phyloP scores from a whole-genome alignment of 2,329 filamentous ascomycete species.

The Botrytis squamosa region DNA sequence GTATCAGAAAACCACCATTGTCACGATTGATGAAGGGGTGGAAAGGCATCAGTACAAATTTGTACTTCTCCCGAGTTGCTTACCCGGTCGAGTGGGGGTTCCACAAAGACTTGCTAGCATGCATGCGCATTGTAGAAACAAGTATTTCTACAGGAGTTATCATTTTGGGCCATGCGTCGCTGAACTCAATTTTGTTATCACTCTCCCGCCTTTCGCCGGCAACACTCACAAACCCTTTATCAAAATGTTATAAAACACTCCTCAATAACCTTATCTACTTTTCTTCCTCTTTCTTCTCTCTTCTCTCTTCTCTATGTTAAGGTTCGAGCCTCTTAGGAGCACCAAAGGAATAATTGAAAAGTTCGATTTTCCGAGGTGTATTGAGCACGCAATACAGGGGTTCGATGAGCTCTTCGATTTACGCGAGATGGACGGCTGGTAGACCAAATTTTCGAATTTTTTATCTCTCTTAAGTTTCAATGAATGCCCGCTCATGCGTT shows the following conservation, averaged over 20 bases:
- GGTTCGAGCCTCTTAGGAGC: not conserved
- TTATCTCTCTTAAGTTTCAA: not conserved
- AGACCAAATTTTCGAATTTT: not conserved
- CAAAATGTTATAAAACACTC: not conserved
- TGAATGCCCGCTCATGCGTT: not conserved
- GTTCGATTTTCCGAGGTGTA: not conserved
- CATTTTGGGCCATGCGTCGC: not conserved
- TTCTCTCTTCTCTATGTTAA: not conserved
- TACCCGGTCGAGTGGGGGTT: slow-evolving; percentile 2
- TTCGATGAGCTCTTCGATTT: slow-evolving; percentile 20
- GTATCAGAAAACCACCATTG: not conserved
- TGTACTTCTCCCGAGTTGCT: not conserved
- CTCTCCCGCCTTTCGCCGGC: not conserved
- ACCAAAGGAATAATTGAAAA: not conserved
- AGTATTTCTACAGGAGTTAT: not conserved
- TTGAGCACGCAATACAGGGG: slow-evolving; percentile 20
- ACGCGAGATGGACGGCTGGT: slow-evolving; percentile 11
- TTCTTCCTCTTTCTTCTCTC: not conserved
- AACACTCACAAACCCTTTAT: not conserved
- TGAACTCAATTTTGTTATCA: not conserved
- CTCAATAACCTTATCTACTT: not conserved
- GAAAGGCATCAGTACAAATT: slow-evolving; percentile 7
- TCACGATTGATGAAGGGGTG: not conserved
- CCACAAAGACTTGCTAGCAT: not conserved
- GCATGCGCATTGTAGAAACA: slow-evolving; percentile 1